These are phyloP conservation scores for Mortierella hygrophila DNA, from an alignment of 192 early-diverging fungal species.

Conservation along the genomic window DNA sequence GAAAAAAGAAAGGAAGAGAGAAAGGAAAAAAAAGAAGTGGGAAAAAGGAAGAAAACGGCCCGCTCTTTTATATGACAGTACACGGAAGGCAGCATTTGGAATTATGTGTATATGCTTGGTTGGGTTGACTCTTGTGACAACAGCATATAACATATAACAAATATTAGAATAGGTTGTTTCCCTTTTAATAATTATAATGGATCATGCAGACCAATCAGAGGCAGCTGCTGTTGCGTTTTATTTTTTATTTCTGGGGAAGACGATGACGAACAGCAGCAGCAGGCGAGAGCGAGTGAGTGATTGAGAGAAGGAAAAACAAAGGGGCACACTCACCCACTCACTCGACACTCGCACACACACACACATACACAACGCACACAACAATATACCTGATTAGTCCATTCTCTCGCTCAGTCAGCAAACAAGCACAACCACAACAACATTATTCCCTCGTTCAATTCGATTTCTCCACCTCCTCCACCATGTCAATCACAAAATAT, in stretches of 20 bases:
- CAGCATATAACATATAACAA: background rate
- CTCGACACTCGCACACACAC: background rate
- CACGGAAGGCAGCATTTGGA: too few relatives aligned
- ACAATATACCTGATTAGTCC: background rate
- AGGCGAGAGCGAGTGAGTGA: background rate
- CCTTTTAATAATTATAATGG: background rate
- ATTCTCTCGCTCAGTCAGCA: background rate
- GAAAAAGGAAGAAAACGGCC: constrained; percentile 9
- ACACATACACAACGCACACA: background rate
- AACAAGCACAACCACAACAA: background rate
- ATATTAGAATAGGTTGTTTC: background rate
- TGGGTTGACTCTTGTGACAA: background rate
- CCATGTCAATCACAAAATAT: background rate
- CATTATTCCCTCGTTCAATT: background rate
- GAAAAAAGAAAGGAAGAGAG: background rate
- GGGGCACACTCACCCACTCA: background rate
- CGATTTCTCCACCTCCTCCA: background rate
- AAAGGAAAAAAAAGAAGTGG: background rate
- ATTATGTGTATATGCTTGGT: background rate
- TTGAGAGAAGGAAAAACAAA: background rate
- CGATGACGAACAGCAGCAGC: background rate
- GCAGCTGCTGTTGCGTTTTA: constrained; percentile 1
- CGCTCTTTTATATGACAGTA: background rate
- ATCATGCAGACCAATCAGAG: background rate
- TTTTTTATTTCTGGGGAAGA: constrained; percentile 1